Base-by-base conservation (phyloP, 441 rosid species). In the Arabidopsis hybrid region DNA sequence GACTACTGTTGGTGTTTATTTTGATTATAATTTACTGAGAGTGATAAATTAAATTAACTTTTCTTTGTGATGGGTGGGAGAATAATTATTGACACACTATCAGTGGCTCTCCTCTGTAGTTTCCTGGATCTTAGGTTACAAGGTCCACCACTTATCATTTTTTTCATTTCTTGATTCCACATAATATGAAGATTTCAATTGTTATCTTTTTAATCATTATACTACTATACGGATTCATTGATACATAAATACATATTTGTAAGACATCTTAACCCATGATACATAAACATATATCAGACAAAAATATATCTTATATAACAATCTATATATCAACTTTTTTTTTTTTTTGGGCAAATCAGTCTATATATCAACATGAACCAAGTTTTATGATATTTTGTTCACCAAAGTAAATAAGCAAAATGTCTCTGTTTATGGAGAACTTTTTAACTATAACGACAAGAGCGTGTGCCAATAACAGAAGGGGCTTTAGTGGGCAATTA, bases 21-120 rank as follows among this genome's bases (percentile, higher is more conserved):
- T 38, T 49, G 6, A 65, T 65, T 38, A 45, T 49, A 50, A 13
- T 14, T 67, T 65, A 73, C 59, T 5, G 38, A 51, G 31, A 17
- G 32, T 74, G 67, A 38, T 39, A 60, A 63, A 50, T 13, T 52
- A 58, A 57, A 69, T 29, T 51, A 67, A 43, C 8, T 47, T 21
- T 51, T 58, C 42, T 50, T 9, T 45, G 68, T 63, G 67, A 51
- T 77, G 83, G 58, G 67, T 71, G 77, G 80, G 68, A 58, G 73
- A 65, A 49, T 62, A 69, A 74, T 73, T 65, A 73, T 65, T 18
- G 63, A 65, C 51, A 77, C 83, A 80, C 83, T 65, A 77, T 77
- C 62, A 62, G 62, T 74, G 84, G 81, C 61, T 53, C 56, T 74
- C 58, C 61, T 74, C 52, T 10, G 16, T 58, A 45, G 65, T 61